Base-by-base conservation (phyloP, 768 basidiomycete genomes). In the Trametes cingulata region DNA sequence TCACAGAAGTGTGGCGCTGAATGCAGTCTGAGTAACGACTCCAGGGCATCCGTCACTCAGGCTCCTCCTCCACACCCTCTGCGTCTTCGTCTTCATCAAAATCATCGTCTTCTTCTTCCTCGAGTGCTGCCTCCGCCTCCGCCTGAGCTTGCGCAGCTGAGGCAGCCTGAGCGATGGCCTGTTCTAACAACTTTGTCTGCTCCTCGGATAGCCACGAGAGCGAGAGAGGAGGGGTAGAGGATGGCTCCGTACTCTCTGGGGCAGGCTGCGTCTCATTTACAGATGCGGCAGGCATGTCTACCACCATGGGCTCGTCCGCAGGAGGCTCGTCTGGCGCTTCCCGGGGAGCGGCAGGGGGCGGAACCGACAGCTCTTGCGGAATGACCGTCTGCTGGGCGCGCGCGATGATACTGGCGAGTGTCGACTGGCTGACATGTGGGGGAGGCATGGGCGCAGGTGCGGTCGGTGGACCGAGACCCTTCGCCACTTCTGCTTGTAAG, bases 91-190 rank as follows among this genome's bases (percentile, higher is more conserved):
- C 77, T 19, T 77, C 78, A 5, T 75, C 78, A 37, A 78, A 75
- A 17, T 75, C 75, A 27, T 80, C 79, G 10, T 86, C 85, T 60
- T 87, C 84, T 66, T 89, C 88, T 68, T 90, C 89, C 29, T 33
- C 29, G 53, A 87, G 68, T 0, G 86, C 87, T 3, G 88, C 88
- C 64, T 91, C 88, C 0, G 88, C 90, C 63, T 91, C 89, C 0
- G 89, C 89, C 66, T 89, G 88, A 19, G 87, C 85, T 64, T 89
- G 88, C 0, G 89, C 89, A 33, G 86, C 87, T 36, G 82, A 82
- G 10, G 90, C 86, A 1, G 89, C 89, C 65, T 80, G 87, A 25
- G 86, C 85, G 49, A 91, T 90, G 0, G 89, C 89, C 61, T 85
- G 80, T 68, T 90, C 87, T 15, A 91, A 75, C 62, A 87, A 71